phyloP scores from a whole-genome alignment of 1,284 basidiomycete species.

The Ceratobasidium sp. region DNA sequence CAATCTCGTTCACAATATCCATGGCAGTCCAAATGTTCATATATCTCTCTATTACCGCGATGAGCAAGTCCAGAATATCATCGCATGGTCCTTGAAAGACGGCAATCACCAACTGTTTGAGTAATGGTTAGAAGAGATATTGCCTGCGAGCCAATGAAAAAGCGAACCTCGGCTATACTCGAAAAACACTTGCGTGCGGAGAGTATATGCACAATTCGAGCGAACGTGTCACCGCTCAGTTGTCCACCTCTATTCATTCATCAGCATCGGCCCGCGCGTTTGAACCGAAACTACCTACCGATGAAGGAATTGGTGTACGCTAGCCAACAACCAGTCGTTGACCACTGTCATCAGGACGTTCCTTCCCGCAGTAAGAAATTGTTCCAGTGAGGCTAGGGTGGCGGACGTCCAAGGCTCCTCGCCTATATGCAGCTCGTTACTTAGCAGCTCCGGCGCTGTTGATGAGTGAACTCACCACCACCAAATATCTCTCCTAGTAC shows the following conservation, averaged over 20 bases:
- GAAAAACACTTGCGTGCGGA: slow-evolving; percentile 39
- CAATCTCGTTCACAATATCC: slow-evolving; percentile 70
- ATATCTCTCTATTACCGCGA: slow-evolving; percentile 34
- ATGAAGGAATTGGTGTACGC: slow-evolving; percentile 18
- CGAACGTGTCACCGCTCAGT: slow-evolving; percentile 29
- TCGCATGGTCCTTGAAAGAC: slow-evolving; percentile 25
- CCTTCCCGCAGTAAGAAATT: slow-evolving; percentile 23
- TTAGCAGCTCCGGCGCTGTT: background rate
- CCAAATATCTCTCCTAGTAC: slow-evolving; percentile 76
- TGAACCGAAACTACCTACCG: slow-evolving; percentile 9
- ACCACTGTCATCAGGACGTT: slow-evolving; percentile 33
- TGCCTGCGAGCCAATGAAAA: too few relatives aligned
- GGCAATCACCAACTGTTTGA: slow-evolving; percentile 20
- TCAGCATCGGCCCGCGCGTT: background rate
- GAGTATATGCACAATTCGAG: slow-evolving; percentile 37
- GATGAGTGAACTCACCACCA: slow-evolving; percentile 60
- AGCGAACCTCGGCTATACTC: slow-evolving; percentile 37
- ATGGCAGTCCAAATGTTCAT: slow-evolving; percentile 78
- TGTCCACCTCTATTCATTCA: slow-evolving; percentile 11
- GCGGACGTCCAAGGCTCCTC: slow-evolving; percentile 48
- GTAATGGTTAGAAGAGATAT: background rate
- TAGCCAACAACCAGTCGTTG: slow-evolving; percentile 36
- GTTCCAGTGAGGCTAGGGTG: slow-evolving; percentile 36
- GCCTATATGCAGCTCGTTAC: slow-evolving; percentile 61
- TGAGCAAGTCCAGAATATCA: slow-evolving; percentile 32